A percentile compares a stretch with the other conserved stretches of the same genome.
These are phyloP conservation scores for Dryadomyces quercus-mongolicae DNA, from an alignment of 2,329 filamentous ascomycete genomes.

Conservation along the genomic window DNA sequence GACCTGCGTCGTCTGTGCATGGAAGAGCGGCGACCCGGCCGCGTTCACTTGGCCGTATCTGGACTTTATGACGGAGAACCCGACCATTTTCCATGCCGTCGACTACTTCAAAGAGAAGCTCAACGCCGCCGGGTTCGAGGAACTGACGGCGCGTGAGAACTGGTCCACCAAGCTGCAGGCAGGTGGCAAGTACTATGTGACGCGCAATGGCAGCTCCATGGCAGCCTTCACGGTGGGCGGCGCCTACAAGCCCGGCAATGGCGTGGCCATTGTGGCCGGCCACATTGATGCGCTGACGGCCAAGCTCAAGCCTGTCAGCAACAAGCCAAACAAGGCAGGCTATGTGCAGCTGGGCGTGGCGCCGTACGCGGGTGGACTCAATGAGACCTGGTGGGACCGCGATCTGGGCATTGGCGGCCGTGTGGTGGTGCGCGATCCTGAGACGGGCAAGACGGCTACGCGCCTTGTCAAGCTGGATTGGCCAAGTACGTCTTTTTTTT, in stretches of 20 bases:
- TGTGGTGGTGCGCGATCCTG: constrained; percentile 66
- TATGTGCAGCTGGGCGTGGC: constrained; percentile 85
- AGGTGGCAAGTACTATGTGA: constrained; percentile 41
- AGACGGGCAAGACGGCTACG: constrained; percentile 62
- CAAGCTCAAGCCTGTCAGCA: constrained; percentile 81
- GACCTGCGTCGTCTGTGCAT: constrained; percentile 24
- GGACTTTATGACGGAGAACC: constrained; percentile 78
- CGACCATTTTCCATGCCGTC: constrained; percentile 87
- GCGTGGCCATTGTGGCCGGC: constrained; percentile 50
- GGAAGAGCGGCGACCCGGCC: constrained; percentile 36
- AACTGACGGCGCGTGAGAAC: constrained; percentile 65
- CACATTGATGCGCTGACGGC: constrained; percentile 90
- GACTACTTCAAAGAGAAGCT: constrained; percentile 65
- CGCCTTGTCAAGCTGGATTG: constrained; percentile 86
- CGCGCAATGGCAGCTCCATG: constrained; percentile 23
- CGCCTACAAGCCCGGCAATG: constrained; percentile 22
- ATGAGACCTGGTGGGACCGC: constrained; percentile 92
- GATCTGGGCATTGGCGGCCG: constrained; percentile 84
- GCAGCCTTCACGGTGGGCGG: constrained; percentile 25
- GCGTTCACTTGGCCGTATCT: constrained; percentile 74
- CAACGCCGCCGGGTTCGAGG: constrained; percentile 57
- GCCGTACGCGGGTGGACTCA: constrained; percentile 80
- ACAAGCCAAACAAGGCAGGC: constrained; percentile 70
- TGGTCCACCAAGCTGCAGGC: constrained; percentile 63
- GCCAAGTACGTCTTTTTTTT: constrained; percentile 44